Base-by-base conservation (phyloP, 2,329 filamentous ascomycete genomes). In the Botryotinia globosa region DNA sequence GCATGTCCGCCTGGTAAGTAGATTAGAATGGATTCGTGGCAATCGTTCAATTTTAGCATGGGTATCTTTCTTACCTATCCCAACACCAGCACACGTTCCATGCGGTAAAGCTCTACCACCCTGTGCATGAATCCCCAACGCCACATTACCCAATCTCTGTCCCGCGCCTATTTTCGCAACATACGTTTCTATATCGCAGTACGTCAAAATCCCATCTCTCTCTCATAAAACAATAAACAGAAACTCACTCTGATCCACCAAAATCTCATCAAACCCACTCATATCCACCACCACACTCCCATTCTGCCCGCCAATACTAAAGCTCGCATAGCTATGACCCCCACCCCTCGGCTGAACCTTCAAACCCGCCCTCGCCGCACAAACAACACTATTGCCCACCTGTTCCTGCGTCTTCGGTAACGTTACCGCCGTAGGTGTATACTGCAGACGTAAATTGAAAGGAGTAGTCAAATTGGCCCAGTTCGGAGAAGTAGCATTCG, bases 271-370 rank as follows among this genome's bases (percentile, higher is more conserved):
- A 48, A 90, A 81, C 54, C 87, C 85, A 72, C 82, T 78, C 73
- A 90, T 80, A 76, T 90, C 88, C 74, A 90, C 82, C 73, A 86
- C 83, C 9, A 90, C 80, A 25, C 81, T 83, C 25, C 86, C 87
- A 75, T 87, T 82, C 9, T 82, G 80, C 22, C 87, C 87, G 0
- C 87, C 87, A 0, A 66, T 75, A 6, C 74, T 75, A 51, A 63
- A 85, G 44, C 85, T 87, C 0, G 81, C 87, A 78, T 87, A 88
- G 45, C 84, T 85, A 77, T 88, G 87, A 0, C 87, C 87, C 22
- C 87, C 87, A 45, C 84, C 83, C 74, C 84, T 85, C 2, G 86
- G 81, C 58, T 86, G 85, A 4, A 88, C 84, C 67, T 86, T 85
- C 44, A 86, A 79, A 10, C 79, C 79, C 62, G 80, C 74, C 37